Conservation (phyloP, 805 yeast genomes). For the Saccharomyces cerevisiae region DNA sequence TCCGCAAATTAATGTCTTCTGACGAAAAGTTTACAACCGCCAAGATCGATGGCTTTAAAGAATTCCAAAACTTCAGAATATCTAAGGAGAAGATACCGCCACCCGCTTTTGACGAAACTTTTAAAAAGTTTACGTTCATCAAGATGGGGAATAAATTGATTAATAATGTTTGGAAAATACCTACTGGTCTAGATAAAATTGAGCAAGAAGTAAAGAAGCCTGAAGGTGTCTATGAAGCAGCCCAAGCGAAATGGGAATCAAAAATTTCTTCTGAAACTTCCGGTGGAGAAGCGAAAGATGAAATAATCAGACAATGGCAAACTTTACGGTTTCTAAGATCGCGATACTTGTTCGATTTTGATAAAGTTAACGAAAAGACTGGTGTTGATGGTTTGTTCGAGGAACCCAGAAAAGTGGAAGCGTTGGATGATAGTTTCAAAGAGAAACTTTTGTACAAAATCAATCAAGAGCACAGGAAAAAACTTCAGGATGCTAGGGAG, state of each 20-base stretch:
- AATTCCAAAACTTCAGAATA: constrained; percentile 13
- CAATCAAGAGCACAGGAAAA: constrained; percentile 13
- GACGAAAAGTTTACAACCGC: constrained; percentile 13
- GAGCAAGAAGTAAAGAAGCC: constrained; percentile 18
- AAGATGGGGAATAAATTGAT: constrained; percentile 28
- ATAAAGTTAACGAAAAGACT: constrained; percentile 27
- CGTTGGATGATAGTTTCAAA: constrained; percentile 4
- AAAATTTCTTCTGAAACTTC: constrained; percentile 4
- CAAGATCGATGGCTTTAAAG: constrained; percentile 22
- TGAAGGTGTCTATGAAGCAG: constrained; percentile 11
- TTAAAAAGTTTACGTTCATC: constrained; percentile 27
- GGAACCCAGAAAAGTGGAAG: constrained; percentile 8
- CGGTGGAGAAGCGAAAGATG: constrained; percentile 10
- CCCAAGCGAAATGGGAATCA: constrained; percentile 10
- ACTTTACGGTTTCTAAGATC: constrained; percentile 36
- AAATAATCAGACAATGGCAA: constrained; percentile 34
- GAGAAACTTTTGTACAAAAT: constrained; percentile 8
- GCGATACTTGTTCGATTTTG: constrained; percentile 32
- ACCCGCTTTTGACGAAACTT: constrained; percentile 10
- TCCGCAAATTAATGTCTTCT: constrained; percentile 8
- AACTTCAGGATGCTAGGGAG: constrained; percentile 17
- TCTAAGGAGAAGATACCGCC: background rate
- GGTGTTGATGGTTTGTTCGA: constrained; percentile 37
- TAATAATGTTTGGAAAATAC: constrained; percentile 32
- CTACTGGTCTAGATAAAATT: constrained; percentile 34